Conservation (phyloP, 129 eudicot genomes). For the Pittosporum tobira region DNA sequence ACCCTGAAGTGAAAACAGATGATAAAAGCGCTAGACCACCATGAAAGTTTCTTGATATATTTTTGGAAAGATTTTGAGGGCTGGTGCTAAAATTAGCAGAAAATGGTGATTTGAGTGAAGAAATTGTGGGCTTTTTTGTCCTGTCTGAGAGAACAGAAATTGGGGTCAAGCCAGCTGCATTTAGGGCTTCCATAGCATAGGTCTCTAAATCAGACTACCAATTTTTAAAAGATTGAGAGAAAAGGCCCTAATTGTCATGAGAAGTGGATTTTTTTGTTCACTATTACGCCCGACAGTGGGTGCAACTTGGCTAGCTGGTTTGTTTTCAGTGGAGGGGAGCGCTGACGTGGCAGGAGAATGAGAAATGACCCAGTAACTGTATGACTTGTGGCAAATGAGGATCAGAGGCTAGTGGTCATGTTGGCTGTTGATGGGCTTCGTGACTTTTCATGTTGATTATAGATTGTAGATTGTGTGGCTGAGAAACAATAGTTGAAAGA, state of each 20-base stretch:
- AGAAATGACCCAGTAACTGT: slow-evolving; percentile 21
- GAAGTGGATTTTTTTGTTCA: not conserved
- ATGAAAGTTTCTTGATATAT: slow-evolving; percentile 31
- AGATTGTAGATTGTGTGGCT: slow-evolving; percentile 30
- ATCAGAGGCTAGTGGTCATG: slow-evolving; percentile 39
- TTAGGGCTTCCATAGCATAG: slow-evolving; percentile 85
- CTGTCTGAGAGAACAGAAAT: slow-evolving; percentile 47
- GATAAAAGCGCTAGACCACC: slow-evolving; percentile 53
- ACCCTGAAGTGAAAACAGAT: slow-evolving; percentile 43
- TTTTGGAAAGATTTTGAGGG: slow-evolving; percentile 11
- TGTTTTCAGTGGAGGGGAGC: slow-evolving; percentile 10
- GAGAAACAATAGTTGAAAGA: slow-evolving; percentile 3
- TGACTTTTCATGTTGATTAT: slow-evolving; percentile 7
- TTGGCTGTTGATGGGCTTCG: slow-evolving; percentile 7
- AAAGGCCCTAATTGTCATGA: slow-evolving; percentile 18
- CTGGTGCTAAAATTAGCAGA: slow-evolving; percentile 14
- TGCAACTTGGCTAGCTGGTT: slow-evolving; percentile 21
- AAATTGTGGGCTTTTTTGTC: slow-evolving; percentile 35
- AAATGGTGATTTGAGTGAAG: slow-evolving; percentile 26
- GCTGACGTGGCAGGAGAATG: slow-evolving; percentile 41
- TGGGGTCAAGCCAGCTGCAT: slow-evolving; percentile 62
- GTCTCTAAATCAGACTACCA: slow-evolving; percentile 5
- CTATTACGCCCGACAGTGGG: not conserved
- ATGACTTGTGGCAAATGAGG: slow-evolving; percentile 44
- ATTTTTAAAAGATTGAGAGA: slow-evolving; percentile 3